A percentile compares a stretch with the other conserved stretches of the same genome.
These are phyloP conservation scores for Candida fluviatilis DNA, from an alignment of 805 yeast genomes.

Conservation along the genomic window DNA sequence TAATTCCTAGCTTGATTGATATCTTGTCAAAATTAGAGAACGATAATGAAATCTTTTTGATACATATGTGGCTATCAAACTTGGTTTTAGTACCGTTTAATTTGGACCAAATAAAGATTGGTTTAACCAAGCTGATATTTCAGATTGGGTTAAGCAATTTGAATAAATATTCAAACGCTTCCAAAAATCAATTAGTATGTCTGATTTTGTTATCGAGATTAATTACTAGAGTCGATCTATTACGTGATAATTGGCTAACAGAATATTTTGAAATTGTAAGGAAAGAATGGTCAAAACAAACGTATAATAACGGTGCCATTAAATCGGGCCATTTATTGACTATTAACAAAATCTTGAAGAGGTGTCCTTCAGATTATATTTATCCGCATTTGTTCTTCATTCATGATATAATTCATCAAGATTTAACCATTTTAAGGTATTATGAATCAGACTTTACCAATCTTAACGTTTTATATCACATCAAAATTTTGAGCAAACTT, in stretches of 20 bases:
- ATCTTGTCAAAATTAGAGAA: constrained; percentile 7
- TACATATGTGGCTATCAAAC: constrained; percentile 69
- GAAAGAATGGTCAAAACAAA: constrained; percentile 16
- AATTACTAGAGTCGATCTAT: constrained; percentile 46
- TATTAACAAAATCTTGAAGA: constrained; percentile 34
- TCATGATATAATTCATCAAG: constrained; percentile 13
- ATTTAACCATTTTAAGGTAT: constrained; percentile 11
- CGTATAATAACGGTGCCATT: constrained; percentile 3
- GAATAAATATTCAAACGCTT: constrained; percentile 34
- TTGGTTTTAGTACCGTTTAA: constrained; percentile 73
- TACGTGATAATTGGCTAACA: constrained; percentile 12
- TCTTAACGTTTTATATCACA: constrained; percentile 21
- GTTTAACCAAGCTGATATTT: constrained; percentile 33
- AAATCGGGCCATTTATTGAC: constrained; percentile 40
- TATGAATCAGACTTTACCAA: constrained; percentile 6
- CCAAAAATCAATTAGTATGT: constrained; percentile 56
- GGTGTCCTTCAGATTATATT: constrained; percentile 10
- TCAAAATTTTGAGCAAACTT: constrained; percentile 36
- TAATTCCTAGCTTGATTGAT: constrained; percentile 34
- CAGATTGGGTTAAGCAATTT: constrained; percentile 28
- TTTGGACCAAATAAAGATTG: constrained; percentile 34
- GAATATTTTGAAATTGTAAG: constrained; percentile 15
- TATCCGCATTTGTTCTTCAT: constrained; percentile 10
- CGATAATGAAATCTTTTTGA: constrained; percentile 29
- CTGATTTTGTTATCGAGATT: constrained; percentile 50